Percentiles rank a stretch among this genome's conserved stretches.
Conservation (phyloP, 192 early-diverging fungal species). For the Phlyctochytrium bullatum region DNA sequence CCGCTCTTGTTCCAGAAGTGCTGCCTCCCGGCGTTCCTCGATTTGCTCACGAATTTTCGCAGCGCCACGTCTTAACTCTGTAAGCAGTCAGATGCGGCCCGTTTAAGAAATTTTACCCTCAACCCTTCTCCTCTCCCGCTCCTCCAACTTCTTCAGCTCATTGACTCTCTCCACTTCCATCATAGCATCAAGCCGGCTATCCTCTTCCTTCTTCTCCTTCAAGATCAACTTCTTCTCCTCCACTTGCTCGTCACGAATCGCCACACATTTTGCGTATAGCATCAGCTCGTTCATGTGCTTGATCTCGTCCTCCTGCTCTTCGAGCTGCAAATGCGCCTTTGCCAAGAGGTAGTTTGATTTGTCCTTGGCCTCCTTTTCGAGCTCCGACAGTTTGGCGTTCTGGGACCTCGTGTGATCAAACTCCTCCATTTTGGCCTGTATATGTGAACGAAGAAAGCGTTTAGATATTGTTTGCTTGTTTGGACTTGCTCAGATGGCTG, state of each 20-base stretch:
- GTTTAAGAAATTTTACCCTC: slow-evolving; percentile 37
- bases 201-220: slow-evolving; percentile 49
- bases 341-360: slow-evolving; percentile 55
- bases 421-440: slow-evolving; percentile 50
- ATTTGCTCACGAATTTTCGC: slow-evolving; percentile 56
- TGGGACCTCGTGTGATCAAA: slow-evolving; percentile 43
- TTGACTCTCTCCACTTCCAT: slow-evolving; percentile 54
- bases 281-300: slow-evolving; percentile 66
- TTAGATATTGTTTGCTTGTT: slow-evolving; percentile 2
- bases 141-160: slow-evolving; percentile 53
- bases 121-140: slow-evolving; percentile 41
- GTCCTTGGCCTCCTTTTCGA: slow-evolving; percentile 55
- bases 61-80: slow-evolving; percentile 52
- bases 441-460: neutral
- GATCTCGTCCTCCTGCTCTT: slow-evolving; percentile 67
- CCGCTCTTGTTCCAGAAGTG: slow-evolving; percentile 52
- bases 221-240: slow-evolving; percentile 60
- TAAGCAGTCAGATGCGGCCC: neutral
- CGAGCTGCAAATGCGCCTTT: slow-evolving; percentile 60
- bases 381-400: slow-evolving; percentile 47
- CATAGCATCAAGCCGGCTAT: slow-evolving; percentile 51
- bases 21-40: slow-evolving; percentile 52
- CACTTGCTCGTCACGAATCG: slow-evolving; percentile 57
- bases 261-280: slow-evolving; percentile 64
- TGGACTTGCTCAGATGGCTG: neutral